Conservation (phyloP, 305 asterid genomes). For the Stenogyne calaminthoides region DNA sequence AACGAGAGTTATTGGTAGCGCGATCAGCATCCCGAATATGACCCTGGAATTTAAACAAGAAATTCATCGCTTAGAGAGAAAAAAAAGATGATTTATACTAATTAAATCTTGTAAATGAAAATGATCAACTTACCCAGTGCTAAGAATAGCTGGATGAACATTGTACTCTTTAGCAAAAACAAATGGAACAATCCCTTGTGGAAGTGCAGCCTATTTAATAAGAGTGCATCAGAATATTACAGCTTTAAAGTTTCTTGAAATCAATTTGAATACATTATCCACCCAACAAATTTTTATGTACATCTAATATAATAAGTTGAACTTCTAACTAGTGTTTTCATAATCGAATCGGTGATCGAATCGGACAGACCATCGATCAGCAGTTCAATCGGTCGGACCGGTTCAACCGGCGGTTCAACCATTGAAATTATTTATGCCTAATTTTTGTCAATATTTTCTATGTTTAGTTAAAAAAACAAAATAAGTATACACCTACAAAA, state of each 20-base stretch:
- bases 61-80: not conserved
- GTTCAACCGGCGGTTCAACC: no score
- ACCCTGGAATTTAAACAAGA: conserved; percentile 49
- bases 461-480: no score
- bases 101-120: not conserved
- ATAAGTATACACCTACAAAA: no score
- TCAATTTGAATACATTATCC: conserved; percentile 14
- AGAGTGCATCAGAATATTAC: not conserved
- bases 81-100: not conserved
- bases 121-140: conserved; percentile 70
- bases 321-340: not conserved
- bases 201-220: conserved; percentile 75
- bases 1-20: conserved; percentile 79
- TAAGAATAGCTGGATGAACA: conserved; percentile 86
- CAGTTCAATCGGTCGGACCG: no score
- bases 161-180: conserved; percentile 92
- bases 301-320: not conserved
- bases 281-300: not conserved
- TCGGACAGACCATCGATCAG: no score
- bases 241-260: not conserved
- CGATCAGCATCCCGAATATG: conserved; percentile 88
- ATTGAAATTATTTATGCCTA: no score
- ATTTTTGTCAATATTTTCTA: no score
- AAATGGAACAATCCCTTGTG: conserved; percentile 95
- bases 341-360: no score